Evolutionary conservation across 768 basidiomycete genomes (phyloP), one percentile per base, ranked within the genome.

Genomic region (Boletus vermiculosoides): DNA sequence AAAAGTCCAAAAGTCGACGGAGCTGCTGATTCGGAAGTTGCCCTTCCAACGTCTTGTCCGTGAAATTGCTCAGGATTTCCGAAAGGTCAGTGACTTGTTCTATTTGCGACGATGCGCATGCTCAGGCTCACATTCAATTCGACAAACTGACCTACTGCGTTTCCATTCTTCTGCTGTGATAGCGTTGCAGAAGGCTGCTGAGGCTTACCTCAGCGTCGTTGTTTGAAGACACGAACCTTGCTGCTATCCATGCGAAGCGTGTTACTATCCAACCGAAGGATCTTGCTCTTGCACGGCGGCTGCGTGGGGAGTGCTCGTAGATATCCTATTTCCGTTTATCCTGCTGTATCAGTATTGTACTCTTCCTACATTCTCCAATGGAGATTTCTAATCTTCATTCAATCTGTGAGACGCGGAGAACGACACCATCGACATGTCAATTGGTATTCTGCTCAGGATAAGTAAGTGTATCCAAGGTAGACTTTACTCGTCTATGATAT

Each of bases 61-160:
- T n/a, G n/a, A n/a, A n/a, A 93, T 94, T 64, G 90, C 92, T 31
- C 89, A 92, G 76, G 91, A 92, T 69, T 93, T 91, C 83, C n/a
- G n/a, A n/a, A 92, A 93, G 81, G 88, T 88, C 44, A 34, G 78
- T 73, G 3, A 20, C 22, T 36, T 45, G 85, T 31, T 45, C 4
- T 2, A 20, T 23, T 23, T 53, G n/a, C 16, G 48, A 16, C 33
- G 48, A 50, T 22, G 33, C 0, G 40, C 0, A 11, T 40, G n/a
- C 40, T 41, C 12, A 33, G 10, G 30, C n/a, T n/a, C n/a, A n/a
- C n/a, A 5, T 37, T 37, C 5, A 4, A 16, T 9, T 16, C 1
- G 37, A 18, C 37, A 37, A 16, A 37, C 37, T 37, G 37, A 37
- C 18, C 37, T n/a, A n/a, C n/a, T 37, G 37, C 37, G 37, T 6